Percentiles rank a stretch among this genome's conserved stretches.
Conservation (phyloP, 768 basidiomycete genomes). For the Suillus luteus region DNA sequence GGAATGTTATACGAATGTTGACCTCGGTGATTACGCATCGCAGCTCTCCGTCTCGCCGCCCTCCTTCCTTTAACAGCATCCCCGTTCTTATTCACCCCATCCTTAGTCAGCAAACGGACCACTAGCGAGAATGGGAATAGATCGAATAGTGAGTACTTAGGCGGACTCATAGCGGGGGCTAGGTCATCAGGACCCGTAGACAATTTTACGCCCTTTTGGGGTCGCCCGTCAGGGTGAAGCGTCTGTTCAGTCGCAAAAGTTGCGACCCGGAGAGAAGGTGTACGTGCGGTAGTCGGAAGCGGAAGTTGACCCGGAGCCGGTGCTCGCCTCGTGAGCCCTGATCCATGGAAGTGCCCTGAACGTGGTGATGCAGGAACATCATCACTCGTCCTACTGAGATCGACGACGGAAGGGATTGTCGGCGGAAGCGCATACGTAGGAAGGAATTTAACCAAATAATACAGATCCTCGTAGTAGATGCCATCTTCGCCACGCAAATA, state of each 20-base stretch:
- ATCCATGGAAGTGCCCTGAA: conserved; percentile 13
- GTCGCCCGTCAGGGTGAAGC: conserved; percentile 12
- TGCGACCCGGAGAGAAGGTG: conserved; percentile 19
- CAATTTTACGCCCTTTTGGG: conserved; percentile 10
- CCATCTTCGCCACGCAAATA: conserved; percentile 61
- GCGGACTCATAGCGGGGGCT: conserved; percentile 57
- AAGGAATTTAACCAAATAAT: conserved; percentile 72
- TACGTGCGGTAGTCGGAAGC: conserved; percentile 27
- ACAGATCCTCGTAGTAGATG: conserved; percentile 47
- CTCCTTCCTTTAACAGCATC: conserved; percentile 56
- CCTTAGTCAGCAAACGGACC: conserved; percentile 45
- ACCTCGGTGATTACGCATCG: conserved; percentile 43
- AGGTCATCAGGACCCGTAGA: conserved; percentile 44
- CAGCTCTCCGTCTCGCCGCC: conserved; percentile 55
- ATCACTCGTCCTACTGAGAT: conserved; percentile 21
- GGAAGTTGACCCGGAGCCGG: conserved; percentile 30
- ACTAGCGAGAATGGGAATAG: conserved; percentile 71
- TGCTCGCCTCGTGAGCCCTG: conserved; percentile 7
- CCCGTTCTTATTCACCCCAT: conserved; percentile 38
- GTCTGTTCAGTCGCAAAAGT: conserved; percentile 15
- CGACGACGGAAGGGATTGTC: conserved; percentile 44
- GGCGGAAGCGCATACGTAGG: conserved; percentile 61
- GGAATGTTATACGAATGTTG: conserved; percentile 59
- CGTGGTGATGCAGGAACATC: conserved; percentile 14
- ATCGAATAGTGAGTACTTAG: conserved; percentile 61